Conservation (phyloP, 345 rosid genomes). For the Brassica rapa region DNA sequence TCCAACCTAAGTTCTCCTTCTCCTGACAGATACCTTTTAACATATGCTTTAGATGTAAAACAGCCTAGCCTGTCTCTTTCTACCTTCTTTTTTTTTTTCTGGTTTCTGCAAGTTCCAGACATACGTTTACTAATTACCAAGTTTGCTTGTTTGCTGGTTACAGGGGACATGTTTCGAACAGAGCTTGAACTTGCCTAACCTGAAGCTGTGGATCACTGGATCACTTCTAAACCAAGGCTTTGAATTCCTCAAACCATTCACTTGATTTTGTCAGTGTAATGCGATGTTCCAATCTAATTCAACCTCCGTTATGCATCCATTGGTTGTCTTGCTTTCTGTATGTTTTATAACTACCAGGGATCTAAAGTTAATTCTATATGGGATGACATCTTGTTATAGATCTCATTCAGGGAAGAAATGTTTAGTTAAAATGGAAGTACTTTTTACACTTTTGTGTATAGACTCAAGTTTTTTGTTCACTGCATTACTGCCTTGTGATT, state of each 20-base stretch:
- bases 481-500: background rate
- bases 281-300: background rate
- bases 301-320: background rate
- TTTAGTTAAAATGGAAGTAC: background rate
- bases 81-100: background rate
- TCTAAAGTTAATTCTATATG: conserved; percentile 16
- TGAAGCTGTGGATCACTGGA: conserved; percentile 71
- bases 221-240: conserved; percentile 83
- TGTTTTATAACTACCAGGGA: conserved; percentile 18
- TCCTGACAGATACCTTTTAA: conserved; percentile 53
- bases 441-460: background rate
- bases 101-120: background rate
- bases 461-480: background rate
- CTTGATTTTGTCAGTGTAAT: conserved; percentile 19
- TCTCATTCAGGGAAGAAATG: background rate
- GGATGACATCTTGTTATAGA: background rate
- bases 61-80: background rate
- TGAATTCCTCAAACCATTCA: conserved; percentile 42
- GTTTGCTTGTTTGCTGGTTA: background rate
- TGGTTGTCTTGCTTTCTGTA: conserved; percentile 2
- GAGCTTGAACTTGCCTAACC: conserved; percentile 56
- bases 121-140: background rate
- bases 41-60: conserved; percentile 62
- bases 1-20: conserved; percentile 58
- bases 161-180: conserved; percentile 58